Evolutionary conservation across 495 filamentous ascomycete species (phyloP).

Genomic region (Baudoinia panamericana): DNA sequence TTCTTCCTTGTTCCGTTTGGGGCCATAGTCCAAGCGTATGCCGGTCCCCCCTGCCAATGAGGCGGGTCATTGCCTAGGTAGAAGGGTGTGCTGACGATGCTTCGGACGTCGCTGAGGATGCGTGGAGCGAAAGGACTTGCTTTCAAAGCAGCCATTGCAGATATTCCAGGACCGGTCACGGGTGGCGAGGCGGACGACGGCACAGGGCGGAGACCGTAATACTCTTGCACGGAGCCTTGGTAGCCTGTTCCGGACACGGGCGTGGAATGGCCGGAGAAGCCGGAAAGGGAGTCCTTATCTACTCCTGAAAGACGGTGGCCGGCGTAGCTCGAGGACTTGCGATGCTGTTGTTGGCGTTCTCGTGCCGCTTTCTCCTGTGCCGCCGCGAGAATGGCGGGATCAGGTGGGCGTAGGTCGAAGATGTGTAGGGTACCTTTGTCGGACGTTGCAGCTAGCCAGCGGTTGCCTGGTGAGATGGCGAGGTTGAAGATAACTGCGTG

Average conservation of each 20-base stretch:
- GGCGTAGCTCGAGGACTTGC: constrained; percentile 1
- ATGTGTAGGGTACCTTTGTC: constrained; percentile 93
- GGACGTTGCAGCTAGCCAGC: constrained; percentile 78
- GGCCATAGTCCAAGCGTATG: constrained; percentile 12
- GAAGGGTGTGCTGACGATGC: constrained; percentile 58
- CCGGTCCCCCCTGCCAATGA: constrained; percentile 14
- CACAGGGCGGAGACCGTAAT: constrained; percentile 17
- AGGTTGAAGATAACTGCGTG: constrained; percentile 76
- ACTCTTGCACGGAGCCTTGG: constrained; percentile 20
- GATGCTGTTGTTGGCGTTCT: constrained; percentile 5
- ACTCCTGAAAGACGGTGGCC: constrained; percentile 9
- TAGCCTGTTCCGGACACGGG: constrained; percentile 1
- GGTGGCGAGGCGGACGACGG: constrained; percentile 8
- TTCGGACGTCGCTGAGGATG: constrained; percentile 75
- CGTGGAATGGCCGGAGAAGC: background rate
- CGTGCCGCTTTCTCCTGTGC: background rate
- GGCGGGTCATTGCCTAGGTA: constrained; percentile 59
- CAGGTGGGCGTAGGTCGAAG: constrained; percentile 53
- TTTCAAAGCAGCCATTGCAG: constrained; percentile 61
- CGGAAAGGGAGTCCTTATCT: constrained; percentile 7
- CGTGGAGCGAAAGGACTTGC: constrained; percentile 63
- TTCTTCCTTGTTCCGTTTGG: constrained; percentile 7
- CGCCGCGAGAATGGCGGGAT: constrained; percentile 15
- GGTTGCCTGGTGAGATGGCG: constrained; percentile 67
- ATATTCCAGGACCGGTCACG: background rate